A percentile compares a stretch with the other conserved stretches of the same genome.
Conservation (phyloP, 306 rosid species). For the Cucurbita moschata region DNA sequence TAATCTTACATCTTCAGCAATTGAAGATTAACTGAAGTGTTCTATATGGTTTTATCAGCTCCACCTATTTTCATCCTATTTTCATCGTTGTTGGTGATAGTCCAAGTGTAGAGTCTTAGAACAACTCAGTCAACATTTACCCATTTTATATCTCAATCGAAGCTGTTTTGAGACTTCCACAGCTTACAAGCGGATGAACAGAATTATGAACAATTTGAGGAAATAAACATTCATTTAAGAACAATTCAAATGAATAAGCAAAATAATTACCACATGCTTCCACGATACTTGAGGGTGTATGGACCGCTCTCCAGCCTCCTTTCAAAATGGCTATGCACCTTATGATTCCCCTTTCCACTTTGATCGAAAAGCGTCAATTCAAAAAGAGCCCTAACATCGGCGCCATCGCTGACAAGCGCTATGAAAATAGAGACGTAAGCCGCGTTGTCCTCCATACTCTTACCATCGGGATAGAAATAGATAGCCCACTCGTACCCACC, state of each 20-base stretch:
- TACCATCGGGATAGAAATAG: conserved; percentile 56
- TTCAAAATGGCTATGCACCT: conserved; percentile 48
- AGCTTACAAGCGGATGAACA: background rate
- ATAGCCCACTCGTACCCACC: conserved; percentile 54
- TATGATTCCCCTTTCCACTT: conserved; percentile 40
- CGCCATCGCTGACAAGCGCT: conserved; percentile 42
- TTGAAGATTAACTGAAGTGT: no score
- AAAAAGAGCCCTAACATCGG: conserved; percentile 48
- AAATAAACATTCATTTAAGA: background rate
- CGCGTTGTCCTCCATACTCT: conserved; percentile 42
- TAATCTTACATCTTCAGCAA: no score
- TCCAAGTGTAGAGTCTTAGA: background rate
- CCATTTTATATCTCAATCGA: background rate
- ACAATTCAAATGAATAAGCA: background rate
- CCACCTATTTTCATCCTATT: background rate
- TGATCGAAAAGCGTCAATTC: conserved; percentile 46
- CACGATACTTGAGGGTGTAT: conserved; percentile 44
- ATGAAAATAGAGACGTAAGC: conserved; percentile 40
- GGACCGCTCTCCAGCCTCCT: conserved; percentile 48
- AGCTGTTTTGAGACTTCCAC: background rate
- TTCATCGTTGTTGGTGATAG: background rate
- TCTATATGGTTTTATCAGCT: no score
- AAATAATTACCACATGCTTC: conserved; percentile 51
- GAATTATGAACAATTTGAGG: background rate
- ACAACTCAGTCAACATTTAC: background rate